Evolutionary conservation across 2,329 filamentous ascomycete species (phyloP).

Genomic region (Aspergillus pseudoglaucus): DNA sequence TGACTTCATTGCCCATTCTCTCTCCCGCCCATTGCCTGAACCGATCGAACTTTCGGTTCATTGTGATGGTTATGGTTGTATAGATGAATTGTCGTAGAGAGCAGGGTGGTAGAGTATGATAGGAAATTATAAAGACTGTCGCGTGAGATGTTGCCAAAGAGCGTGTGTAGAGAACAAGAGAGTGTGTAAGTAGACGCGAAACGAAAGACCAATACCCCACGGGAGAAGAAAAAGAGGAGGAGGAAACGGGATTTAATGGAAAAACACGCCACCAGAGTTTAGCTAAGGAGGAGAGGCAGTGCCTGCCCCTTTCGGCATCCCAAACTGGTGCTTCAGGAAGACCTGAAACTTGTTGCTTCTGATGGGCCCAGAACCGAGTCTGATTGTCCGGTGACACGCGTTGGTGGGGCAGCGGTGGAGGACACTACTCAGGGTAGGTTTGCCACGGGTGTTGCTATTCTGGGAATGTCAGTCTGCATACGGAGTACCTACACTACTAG

Average conservation of each 20-base stretch:
- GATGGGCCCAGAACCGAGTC: not conserved
- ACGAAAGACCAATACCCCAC: not conserved
- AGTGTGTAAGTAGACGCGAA: constrained; percentile 25
- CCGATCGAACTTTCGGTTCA: constrained; percentile 83
- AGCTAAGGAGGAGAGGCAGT: not conserved
- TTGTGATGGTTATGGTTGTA: constrained; percentile 2
- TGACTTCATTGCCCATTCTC: constrained; percentile 87
- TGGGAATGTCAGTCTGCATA: not conserved
- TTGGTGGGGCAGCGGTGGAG: constrained; percentile 19
- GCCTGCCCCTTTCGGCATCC: not conserved
- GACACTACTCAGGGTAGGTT: not conserved
- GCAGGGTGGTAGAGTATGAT: not conserved
- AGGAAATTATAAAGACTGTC: too few species aligned
- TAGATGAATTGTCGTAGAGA: not conserved
- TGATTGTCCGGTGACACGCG: constrained; percentile 23
- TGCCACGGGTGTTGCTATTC: constrained; percentile 1
- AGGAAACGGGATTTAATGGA: not conserved
- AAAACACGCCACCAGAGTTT: constrained; percentile 31
- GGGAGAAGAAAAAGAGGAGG: not conserved
- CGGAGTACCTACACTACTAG: not conserved
- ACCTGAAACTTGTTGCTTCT: too few species aligned
- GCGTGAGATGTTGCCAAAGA: too few species aligned
- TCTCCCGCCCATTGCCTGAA: constrained; percentile 98
- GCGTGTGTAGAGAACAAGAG: too few species aligned
- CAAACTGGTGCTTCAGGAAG: too few species aligned